Conservation (phyloP, 352 stramenopile genomes). For the Phytopythium litorale region DNA sequence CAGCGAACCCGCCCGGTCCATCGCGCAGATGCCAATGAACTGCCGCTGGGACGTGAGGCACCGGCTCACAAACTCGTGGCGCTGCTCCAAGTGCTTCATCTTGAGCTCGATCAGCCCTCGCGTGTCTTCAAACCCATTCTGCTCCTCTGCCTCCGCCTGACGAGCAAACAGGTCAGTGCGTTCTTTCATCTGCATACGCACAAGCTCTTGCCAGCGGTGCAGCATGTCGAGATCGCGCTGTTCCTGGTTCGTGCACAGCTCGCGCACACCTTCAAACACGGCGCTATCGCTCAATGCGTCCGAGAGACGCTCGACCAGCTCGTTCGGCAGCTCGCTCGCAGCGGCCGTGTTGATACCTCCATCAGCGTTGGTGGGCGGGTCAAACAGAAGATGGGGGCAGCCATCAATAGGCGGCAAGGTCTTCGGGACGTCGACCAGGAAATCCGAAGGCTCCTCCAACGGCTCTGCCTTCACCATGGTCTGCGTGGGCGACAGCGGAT, state of each 20-base stretch:
- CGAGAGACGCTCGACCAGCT: slow-evolving; percentile 56
- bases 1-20: slow-evolving; percentile 58
- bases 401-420: slow-evolving; percentile 48
- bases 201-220: slow-evolving; percentile 76
- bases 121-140: slow-evolving; percentile 36
- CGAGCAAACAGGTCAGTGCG: slow-evolving; percentile 61
- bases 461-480: not conserved
- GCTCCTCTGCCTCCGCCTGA: slow-evolving; percentile 45
- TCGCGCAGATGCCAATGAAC: slow-evolving; percentile 71
- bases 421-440: slow-evolving; percentile 49
- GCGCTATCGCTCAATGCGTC: slow-evolving; percentile 55
- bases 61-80: slow-evolving; percentile 57
- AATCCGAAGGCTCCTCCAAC: slow-evolving; percentile 19
- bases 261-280: slow-evolving; percentile 65
- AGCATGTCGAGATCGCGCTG: slow-evolving; percentile 64
- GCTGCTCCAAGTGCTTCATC: slow-evolving; percentile 59
- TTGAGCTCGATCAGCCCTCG: slow-evolving; percentile 51
- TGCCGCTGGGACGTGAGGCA: slow-evolving; percentile 75
- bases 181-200: slow-evolving; percentile 83
- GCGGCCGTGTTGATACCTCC: slow-evolving; percentile 23
- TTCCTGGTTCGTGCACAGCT: slow-evolving; percentile 55
- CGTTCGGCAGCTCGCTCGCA: slow-evolving; percentile 27
- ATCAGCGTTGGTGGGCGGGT: slow-evolving; percentile 25
- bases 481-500: slow-evolving; percentile 2
- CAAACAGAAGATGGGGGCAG: slow-evolving; percentile 69